Base-by-base conservation (phyloP, 148 eudicot species). In the Heliamphora exappendiculata region DNA sequence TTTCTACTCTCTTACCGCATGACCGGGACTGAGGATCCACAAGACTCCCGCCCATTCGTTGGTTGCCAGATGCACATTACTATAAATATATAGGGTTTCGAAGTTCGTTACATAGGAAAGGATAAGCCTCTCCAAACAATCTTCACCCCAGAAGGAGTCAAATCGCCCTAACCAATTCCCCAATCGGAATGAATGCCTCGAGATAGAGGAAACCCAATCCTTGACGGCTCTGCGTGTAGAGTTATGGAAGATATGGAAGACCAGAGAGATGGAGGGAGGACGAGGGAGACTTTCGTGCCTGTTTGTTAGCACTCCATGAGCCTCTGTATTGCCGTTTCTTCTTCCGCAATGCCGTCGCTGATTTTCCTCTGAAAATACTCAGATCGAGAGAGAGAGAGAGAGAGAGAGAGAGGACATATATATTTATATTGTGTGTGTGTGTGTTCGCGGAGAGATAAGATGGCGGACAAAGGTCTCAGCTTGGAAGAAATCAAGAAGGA, bases 401-500 rank as follows among this genome's bases (percentile, higher is more conserved):
- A 55, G 65, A 12, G 22, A 65, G 42, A 29, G 2, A 3, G 19
- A 29, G 41, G 3, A 4, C 9, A 58, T 7, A 22, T 58, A 22
- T 24, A 17, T n/a, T n/a, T n/a, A n/a, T n/a, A n/a, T n/a, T 22
- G 12, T 22, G 29, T 22, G 19, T 9, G 10, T 24, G 54, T 0
- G 36, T 5, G 67, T 29, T 16, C 14, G 63, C 4, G 44, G 41
- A 41, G 68, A 60, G 51, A 60, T 28, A 44, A 3, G 1, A 76
- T 67, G 82, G 85, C 77, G 24, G 76, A 74, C 2, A 60, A 62
- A 24, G 24, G 72, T 34, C 26, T 79, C 45, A 77, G 79, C 58
- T 80, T 86, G 78, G 80, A 85, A 50, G 86, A 82, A 44, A 82
- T 91, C 84, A 86, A 81, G 83, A 87, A 86, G 8, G 96, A 91